phyloP scores from a whole-genome alignment of 768 basidiomycete genomes.

The Tylopilus intermedius region DNA sequence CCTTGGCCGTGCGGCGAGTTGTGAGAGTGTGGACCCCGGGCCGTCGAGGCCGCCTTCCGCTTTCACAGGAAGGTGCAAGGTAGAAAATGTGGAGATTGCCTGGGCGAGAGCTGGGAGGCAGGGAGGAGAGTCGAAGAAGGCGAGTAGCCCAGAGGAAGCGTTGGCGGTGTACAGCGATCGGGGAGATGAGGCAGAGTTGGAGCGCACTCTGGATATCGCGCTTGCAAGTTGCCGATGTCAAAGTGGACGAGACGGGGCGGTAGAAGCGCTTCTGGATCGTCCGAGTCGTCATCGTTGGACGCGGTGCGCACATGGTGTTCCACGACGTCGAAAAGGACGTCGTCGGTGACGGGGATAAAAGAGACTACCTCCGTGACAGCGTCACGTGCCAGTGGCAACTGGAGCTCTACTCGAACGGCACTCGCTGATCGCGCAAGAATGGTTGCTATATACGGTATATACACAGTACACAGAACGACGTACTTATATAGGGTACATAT shows the following conservation, averaged over 20 bases:
- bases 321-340: too few species aligned
- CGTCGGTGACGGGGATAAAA: background rate
- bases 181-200: slow-evolving; percentile 37
- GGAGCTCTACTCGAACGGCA: too few species aligned
- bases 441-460: too few species aligned
- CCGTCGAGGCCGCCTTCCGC: slow-evolving; percentile 38
- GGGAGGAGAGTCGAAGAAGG: slow-evolving; percentile 39
- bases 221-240: slow-evolving; percentile 23
- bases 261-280: slow-evolving; percentile 47
- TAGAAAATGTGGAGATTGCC: slow-evolving; percentile 33
- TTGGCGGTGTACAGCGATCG: slow-evolving; percentile 41
- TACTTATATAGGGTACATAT: too few species aligned
- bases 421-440: too few species aligned
- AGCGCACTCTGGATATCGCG: slow-evolving; percentile 38
- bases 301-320: background rate
- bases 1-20: slow-evolving; percentile 34
- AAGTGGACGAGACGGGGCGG: slow-evolving; percentile 28
- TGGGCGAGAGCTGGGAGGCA: slow-evolving; percentile 38
- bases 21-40: slow-evolving; percentile 26
- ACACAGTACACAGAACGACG: too few species aligned
- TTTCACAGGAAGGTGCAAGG: slow-evolving; percentile 43
- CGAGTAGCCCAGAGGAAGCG: slow-evolving; percentile 27
- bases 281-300: slow-evolving; percentile 40
- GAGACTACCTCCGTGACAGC: too few species aligned
- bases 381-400: too few species aligned